Percentiles rank a stretch among this genome's conserved stretches.
These are phyloP conservation scores for Thraustochytrium sp. DNA, from an alignment of 352 stramenopile genomes.

Conservation along the genomic window DNA sequence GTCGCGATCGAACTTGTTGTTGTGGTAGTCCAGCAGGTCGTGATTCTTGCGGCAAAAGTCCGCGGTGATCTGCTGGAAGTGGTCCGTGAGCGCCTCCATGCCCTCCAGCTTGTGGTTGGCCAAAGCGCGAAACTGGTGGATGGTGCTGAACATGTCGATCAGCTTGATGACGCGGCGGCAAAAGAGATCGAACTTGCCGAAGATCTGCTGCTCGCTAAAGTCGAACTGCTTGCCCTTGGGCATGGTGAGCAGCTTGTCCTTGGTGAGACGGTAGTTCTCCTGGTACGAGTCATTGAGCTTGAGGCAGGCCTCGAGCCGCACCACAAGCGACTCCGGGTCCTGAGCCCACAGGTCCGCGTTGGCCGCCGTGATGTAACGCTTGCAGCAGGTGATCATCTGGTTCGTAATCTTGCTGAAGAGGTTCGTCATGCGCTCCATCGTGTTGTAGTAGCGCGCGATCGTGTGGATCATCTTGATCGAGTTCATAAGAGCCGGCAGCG, in stretches of 20 bases:
- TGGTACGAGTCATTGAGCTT: conserved; percentile 97
- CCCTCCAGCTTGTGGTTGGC: conserved; percentile 83
- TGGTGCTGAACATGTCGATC: conserved; percentile 98
- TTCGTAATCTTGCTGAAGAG: conserved; percentile 96
- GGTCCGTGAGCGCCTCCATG: conserved; percentile 79
- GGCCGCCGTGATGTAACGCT: conserved; percentile 71
- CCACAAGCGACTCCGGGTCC: conserved; percentile 87
- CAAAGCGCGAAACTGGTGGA: conserved; percentile 88
- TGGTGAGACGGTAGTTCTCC: conserved; percentile 93
- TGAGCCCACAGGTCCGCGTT: conserved; percentile 86
- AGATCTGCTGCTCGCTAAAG: conserved; percentile 98
- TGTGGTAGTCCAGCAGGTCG: conserved; percentile 95
- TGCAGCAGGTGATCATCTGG: conserved; percentile 97
- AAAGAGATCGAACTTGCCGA: conserved; percentile 97
- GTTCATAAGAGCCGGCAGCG: conserved; percentile 94
- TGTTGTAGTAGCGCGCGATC: conserved; percentile 98
- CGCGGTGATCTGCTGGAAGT: conserved; percentile 91
- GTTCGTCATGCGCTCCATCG: conserved; percentile 90
- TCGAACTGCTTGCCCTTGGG: conserved; percentile 96
- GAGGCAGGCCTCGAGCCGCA: conserved; percentile 86
- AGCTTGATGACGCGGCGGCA: conserved; percentile 94
- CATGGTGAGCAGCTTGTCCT: conserved; percentile 88
- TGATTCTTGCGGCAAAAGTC: conserved; percentile 92
- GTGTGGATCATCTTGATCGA: conserved; percentile 99
- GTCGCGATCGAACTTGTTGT: conserved; percentile 94